phyloP scores from a whole-genome alignment of 495 filamentous ascomycete species.

The Penicillium diatomitis region DNA sequence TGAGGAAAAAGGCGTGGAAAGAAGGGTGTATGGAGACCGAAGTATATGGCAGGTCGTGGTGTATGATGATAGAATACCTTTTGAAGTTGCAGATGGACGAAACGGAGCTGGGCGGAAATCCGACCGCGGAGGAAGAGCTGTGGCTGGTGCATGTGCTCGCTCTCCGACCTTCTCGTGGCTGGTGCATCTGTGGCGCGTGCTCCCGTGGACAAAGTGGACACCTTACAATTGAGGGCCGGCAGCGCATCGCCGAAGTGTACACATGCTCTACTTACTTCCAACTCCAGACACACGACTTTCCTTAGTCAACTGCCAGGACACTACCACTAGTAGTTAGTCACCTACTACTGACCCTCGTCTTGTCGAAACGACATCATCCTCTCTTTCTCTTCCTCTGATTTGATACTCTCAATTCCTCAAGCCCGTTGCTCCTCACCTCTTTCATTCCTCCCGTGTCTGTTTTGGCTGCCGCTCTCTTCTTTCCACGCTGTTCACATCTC shows the following conservation, averaged over 20 bases:
- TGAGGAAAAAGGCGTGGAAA: not conserved
- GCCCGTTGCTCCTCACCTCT: not conserved
- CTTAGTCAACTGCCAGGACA: too few species aligned
- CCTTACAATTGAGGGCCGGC: constrained; percentile 1
- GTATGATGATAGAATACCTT: too few species aligned
- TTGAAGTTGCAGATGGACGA: too few species aligned
- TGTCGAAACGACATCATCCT: too few species aligned
- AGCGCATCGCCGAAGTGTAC: too few species aligned
- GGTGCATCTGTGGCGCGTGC: not conserved
- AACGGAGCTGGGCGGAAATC: not conserved
- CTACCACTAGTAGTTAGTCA: too few species aligned
- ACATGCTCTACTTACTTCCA: too few species aligned
- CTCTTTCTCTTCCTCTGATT: not conserved
- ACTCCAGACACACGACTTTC: too few species aligned
- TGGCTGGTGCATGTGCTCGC: not conserved
- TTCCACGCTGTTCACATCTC: not conserved
- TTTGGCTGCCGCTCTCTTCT: not conserved
- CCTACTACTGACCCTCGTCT: too few species aligned
- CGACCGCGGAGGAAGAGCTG: not conserved
- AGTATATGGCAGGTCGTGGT: constrained; percentile 1
- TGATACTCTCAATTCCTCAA: constrained; percentile 6
- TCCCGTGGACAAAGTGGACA: not conserved
- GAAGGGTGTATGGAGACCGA: constrained; percentile 3
- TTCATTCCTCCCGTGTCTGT: not conserved
- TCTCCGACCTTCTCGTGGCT: too few species aligned